Conservation (phyloP, 306 rosid genomes). For the Hippophae gyantsensis region DNA sequence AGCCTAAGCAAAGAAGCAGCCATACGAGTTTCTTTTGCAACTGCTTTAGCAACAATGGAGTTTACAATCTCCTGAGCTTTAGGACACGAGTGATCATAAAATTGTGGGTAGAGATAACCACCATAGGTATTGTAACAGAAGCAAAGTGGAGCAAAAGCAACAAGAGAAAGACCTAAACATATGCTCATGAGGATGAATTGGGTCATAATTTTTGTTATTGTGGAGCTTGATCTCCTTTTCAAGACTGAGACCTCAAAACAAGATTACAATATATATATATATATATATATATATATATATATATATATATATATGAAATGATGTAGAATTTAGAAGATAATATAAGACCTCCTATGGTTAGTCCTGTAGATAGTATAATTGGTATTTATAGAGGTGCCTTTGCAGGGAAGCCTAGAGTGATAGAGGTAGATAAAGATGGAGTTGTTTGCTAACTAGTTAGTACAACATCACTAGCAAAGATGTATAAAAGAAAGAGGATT, state of each 20-base stretch:
- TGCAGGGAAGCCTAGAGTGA: slow-evolving; percentile 3
- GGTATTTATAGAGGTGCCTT: slow-evolving; percentile 35
- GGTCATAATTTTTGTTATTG: slow-evolving; percentile 32
- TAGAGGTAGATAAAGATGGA: slow-evolving; percentile 24
- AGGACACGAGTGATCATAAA: slow-evolving; percentile 65
- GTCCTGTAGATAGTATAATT: slow-evolving; percentile 5
- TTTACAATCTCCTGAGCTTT: slow-evolving; percentile 55
- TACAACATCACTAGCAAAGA: slow-evolving; percentile 15
- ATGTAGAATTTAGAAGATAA: neutral
- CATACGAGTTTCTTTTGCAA: slow-evolving; percentile 53
- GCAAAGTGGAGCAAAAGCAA: slow-evolving; percentile 51
- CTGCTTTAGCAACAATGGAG: slow-evolving; percentile 55
- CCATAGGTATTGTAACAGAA: slow-evolving; percentile 22
- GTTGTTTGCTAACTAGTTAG: slow-evolving; percentile 35
- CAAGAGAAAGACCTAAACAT: slow-evolving; percentile 41
- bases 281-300: neutral
- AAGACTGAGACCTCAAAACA: slow-evolving; percentile 1
- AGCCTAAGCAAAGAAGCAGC: slow-evolving; percentile 84
- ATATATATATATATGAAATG: neutral
- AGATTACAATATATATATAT: neutral
- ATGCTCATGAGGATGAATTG: slow-evolving; percentile 14
- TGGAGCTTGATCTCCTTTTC: slow-evolving; percentile 1
- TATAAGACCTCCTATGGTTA: slow-evolving; percentile 15
- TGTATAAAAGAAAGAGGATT: slow-evolving; percentile 19
- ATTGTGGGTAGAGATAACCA: slow-evolving; percentile 59